Percentiles rank a stretch among this genome's conserved stretches.
Evolutionary conservation across 371 early-diverging fungal genomes (phyloP).

Genomic region (Thermomucor indicae-seudaticae): DNA sequence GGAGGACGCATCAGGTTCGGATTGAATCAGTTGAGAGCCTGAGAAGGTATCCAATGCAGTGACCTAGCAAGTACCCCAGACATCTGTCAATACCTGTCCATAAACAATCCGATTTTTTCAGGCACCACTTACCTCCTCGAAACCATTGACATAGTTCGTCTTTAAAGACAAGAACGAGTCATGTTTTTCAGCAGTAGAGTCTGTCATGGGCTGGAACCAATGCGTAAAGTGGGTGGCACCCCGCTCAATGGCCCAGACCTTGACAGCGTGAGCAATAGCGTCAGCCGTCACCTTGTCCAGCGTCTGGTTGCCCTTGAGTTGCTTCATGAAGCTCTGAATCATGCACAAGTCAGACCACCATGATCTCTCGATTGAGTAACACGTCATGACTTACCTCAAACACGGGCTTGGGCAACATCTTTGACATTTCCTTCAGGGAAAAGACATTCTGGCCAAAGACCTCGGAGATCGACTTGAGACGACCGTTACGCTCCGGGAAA

Average conservation of each 20-base stretch:
- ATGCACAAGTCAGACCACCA: background rate
- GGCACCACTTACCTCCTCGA: slow-evolving; percentile 65
- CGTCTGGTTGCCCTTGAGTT: slow-evolving; percentile 80
- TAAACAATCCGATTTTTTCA: background rate
- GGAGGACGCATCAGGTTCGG: slow-evolving; percentile 98
- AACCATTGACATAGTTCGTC: slow-evolving; percentile 64
- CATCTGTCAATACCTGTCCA: slow-evolving; percentile 2
- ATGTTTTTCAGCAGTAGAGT: slow-evolving; percentile 98
- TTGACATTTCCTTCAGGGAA: slow-evolving; percentile 79
- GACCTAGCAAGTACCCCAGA: slow-evolving; percentile 42
- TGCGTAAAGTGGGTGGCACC: slow-evolving; percentile 97
- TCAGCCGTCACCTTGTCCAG: slow-evolving; percentile 93
- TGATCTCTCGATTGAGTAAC: background rate
- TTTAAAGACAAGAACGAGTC: slow-evolving; percentile 93
- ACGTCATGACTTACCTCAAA: slow-evolving; percentile 46
- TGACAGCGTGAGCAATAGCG: slow-evolving; percentile 96
- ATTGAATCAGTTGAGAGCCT: slow-evolving; percentile 94
- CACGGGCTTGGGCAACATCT: slow-evolving; percentile 91
- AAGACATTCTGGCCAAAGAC: slow-evolving; percentile 93
- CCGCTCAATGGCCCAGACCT: slow-evolving; percentile 95
- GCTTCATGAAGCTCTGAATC: slow-evolving; percentile 71
- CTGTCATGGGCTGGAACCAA: slow-evolving; percentile 99
- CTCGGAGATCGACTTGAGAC: slow-evolving; percentile 77
- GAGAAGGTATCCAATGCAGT: slow-evolving; percentile 92
- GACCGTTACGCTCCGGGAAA: slow-evolving; percentile 72